A percentile compares a stretch with the other conserved stretches of the same genome.
These are phyloP conservation scores for Podospora conica DNA, from an alignment of 495 filamentous ascomycete genomes.

Conservation along the genomic window DNA sequence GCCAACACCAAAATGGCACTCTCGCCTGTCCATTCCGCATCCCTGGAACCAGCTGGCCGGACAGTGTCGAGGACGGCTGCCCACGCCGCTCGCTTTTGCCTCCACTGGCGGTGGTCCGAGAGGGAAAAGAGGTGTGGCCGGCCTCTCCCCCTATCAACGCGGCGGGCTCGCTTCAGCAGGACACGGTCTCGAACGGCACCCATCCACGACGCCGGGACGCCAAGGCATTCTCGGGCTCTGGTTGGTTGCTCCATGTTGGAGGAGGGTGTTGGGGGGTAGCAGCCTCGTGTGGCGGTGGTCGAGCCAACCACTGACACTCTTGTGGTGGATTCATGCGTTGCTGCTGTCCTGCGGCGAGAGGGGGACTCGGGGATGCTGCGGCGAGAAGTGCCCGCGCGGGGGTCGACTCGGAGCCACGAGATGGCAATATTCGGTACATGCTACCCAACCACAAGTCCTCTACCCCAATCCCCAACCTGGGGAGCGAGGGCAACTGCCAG, in stretches of 20 bases:
- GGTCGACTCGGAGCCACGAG: background rate
- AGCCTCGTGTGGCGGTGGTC: background rate
- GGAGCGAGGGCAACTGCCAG: background rate
- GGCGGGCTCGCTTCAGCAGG: background rate
- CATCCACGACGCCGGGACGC: conserved; percentile 4
- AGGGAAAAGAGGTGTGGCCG: background rate
- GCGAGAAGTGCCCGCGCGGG: background rate
- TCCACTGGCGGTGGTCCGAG: conserved; percentile 4
- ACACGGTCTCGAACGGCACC: conserved; percentile 5
- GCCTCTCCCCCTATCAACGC: conserved; percentile 1
- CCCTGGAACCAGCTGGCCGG: conserved; percentile 7
- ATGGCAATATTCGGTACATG: background rate
- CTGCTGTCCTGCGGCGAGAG: background rate
- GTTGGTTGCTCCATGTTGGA: background rate
- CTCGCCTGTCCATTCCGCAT: background rate
- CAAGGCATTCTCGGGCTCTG: background rate
- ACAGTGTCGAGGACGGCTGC: background rate
- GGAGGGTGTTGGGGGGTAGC: background rate
- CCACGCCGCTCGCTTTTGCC: background rate
- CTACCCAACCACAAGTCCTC: too few relatives aligned
- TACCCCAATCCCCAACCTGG: background rate
- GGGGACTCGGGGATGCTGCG: background rate
- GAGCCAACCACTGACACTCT: background rate
- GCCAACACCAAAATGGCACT: background rate
- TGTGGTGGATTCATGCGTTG: background rate